These are phyloP conservation scores for Chrysopogon serrulatus DNA, from an alignment of 176 grass and related monocot species.

Conservation along the genomic window DNA sequence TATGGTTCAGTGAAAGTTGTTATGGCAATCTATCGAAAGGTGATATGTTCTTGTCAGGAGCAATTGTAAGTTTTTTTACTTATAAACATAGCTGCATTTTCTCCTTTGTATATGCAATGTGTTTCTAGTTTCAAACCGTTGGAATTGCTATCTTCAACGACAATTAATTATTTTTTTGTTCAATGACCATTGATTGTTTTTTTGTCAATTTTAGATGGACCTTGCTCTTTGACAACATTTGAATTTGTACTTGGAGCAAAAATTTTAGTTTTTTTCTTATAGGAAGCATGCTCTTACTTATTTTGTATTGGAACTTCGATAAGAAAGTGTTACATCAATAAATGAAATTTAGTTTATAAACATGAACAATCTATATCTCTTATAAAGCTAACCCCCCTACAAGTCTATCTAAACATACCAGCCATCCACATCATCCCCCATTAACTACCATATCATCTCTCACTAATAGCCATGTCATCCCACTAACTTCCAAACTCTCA, in stretches of 20 bases:
- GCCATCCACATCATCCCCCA: too few relatives aligned
- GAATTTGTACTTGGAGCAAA: not conserved
- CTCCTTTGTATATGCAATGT: not conserved
- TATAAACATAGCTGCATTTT: slow-evolving; percentile 19
- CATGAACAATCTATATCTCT: not conserved
- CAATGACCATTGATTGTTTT: not conserved
- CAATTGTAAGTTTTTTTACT: slow-evolving; percentile 82
- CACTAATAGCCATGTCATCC: too few relatives aligned
- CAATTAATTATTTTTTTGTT: not conserved
- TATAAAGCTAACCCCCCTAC: too few relatives aligned
- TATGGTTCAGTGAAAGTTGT: slow-evolving; percentile 93
- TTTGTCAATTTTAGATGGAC: not conserved
- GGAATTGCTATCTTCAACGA: not conserved
- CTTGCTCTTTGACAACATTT: not conserved
- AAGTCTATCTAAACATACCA: too few relatives aligned
- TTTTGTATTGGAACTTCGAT: not conserved
- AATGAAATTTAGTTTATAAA: not conserved
- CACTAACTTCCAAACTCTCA: too few relatives aligned
- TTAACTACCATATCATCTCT: too few relatives aligned
- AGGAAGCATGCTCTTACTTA: not conserved
- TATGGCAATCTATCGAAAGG: slow-evolving; percentile 82
- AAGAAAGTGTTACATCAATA: not conserved
- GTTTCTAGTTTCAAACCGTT: not conserved
- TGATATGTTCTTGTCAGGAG: slow-evolving; percentile 94
- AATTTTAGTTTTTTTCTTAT: not conserved